Base-by-base conservation (phyloP, 1,284 basidiomycete species). In the Uromyces viciae-fabae region DNA sequence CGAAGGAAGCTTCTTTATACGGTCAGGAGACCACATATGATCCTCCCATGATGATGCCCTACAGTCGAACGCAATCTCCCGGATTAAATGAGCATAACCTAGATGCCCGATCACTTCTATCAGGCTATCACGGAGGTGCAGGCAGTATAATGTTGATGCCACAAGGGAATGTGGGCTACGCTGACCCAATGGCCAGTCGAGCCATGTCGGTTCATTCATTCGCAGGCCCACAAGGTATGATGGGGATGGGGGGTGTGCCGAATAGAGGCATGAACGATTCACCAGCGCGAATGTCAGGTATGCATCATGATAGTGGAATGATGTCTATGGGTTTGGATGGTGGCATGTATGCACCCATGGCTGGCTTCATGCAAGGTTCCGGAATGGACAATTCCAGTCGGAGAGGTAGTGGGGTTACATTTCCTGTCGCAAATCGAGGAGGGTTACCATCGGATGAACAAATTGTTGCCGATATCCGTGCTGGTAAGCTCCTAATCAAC, bases 381-480 rank as follows among this genome's bases (percentile, higher is more conserved):
- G 43, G 22, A 19, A 56, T 40, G 49, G 79, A 73, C 11, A 60
- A 19, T 49, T 17, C 33, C 17, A 76, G 75, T 22, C 36, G 82
- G n/a, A 76, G 71, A 46, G 69, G 71, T n/a, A 82, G 81, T 75
- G 62, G 56, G 4, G 78, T 74, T 22, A 42, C 56, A 60, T 81
- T 78, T 9, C 62, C n/a, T 19, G 22, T 71, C n/a, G 46, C 72
- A 19, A 62, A 33, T 36, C 69, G 52, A 25, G 62, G 56, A 42
- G 77, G 81, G 49, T 25, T 83, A 2, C 83, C 83, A 14, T 40
- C 77, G 8, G 82, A 83, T 79, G 82, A 83, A 31, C 52, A 77
- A 28, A 78, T 84, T 60, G 76, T 83, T 22, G 81, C 73, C n/a
- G 83, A 84, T 71, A 82, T 82, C 8, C 80, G 83, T 52, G 74